Percentiles rank a stretch among this genome's conserved stretches.
These are phyloP conservation scores for Acanthamoeba culbertsoni DNA, from an alignment of 208 protist genomes.

Conservation along the genomic window DNA sequence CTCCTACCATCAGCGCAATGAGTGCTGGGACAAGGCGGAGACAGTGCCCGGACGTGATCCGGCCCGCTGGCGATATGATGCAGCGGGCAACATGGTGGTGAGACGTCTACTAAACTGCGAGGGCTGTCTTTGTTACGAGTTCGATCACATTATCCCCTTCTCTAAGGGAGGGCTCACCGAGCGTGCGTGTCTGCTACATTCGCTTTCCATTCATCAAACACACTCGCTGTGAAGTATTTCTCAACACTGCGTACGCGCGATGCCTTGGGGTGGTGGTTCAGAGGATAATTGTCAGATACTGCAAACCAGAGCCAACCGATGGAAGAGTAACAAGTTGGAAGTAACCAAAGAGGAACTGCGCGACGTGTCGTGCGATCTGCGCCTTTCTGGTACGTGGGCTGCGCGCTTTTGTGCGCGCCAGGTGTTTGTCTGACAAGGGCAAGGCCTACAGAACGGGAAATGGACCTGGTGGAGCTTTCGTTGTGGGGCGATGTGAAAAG, in stretches of 20 bases:
- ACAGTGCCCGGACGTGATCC: neutral
- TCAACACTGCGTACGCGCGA: neutral
- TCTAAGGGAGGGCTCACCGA: neutral
- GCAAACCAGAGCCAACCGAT: neutral
- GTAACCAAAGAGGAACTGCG: conserved; percentile 2
- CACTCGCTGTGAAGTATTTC: neutral
- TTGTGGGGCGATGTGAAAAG: neutral
- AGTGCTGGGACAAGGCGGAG: neutral
- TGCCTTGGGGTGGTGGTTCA: neutral
- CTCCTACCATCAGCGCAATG: neutral
- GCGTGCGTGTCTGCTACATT: neutral
- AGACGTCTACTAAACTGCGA: neutral
- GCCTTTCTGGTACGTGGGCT: neutral
- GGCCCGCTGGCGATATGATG: conserved; percentile 26
- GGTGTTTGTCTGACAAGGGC: neutral
- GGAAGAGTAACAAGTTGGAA: neutral
- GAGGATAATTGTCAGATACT: neutral
- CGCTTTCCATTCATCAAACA: neutral
- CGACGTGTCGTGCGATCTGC: neutral
- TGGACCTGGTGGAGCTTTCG: neutral
- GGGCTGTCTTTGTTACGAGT: neutral
- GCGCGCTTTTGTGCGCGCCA: neutral
- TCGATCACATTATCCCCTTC: conserved; percentile 36
- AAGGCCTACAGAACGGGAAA: neutral
- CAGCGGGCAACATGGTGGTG: neutral